Percentiles rank a stretch among this genome's conserved stretches.
These are phyloP conservation scores for Euphorbia peplus DNA, from an alignment of 345 rosid species.

Conservation along the genomic window DNA sequence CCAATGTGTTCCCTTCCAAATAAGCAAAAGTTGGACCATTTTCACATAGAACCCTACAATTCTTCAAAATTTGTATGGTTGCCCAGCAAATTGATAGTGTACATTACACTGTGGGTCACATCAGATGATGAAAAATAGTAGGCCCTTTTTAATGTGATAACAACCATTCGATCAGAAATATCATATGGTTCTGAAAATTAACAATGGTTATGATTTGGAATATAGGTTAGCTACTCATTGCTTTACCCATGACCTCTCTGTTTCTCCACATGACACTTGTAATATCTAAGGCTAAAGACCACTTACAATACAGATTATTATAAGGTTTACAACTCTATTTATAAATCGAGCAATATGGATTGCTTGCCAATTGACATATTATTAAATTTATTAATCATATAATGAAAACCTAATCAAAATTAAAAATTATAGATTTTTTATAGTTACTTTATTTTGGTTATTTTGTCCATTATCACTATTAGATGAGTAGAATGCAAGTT, in stretches of 20 bases:
- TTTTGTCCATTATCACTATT: too few species aligned
- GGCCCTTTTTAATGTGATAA: constrained; percentile 10
- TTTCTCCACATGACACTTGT: background rate
- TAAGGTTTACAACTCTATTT: too few species aligned
- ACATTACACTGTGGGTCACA: background rate
- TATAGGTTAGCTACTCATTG: background rate
- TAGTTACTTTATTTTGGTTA: too few species aligned
- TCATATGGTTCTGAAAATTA: background rate
- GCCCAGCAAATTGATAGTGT: background rate
- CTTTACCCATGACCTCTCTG: constrained; percentile 2
- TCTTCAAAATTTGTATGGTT: background rate
- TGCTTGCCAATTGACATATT: too few species aligned
- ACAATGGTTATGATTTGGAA: background rate
- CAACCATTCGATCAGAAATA: constrained; percentile 21
- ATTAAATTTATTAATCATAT: too few species aligned
- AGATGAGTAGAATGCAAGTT: too few species aligned
- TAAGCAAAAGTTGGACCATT: background rate
- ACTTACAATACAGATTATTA: too few species aligned
- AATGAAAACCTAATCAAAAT: too few species aligned
- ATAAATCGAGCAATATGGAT: too few species aligned
- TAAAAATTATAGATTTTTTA: too few species aligned
- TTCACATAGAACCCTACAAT: too few species aligned
- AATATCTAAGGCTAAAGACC: too few species aligned
- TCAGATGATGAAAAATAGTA: background rate
- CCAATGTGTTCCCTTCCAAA: background rate